These are phyloP conservation scores for Dillenia turbinata DNA, from an alignment of 164 flowering plant genomes.

Conservation along the genomic window DNA sequence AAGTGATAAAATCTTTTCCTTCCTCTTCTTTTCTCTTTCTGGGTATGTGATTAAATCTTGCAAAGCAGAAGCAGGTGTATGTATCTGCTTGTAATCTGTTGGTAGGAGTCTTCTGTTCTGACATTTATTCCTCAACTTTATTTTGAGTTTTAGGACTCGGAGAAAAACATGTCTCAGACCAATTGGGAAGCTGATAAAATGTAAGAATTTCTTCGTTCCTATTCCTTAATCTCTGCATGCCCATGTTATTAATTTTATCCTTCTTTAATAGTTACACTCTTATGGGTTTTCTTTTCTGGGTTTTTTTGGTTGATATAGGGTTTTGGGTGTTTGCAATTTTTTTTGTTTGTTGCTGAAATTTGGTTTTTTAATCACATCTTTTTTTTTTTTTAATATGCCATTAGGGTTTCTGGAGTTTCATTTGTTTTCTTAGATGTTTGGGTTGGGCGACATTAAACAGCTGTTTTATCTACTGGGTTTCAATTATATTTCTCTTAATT, in stretches of 20 bases:
- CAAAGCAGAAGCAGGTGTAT: neutral
- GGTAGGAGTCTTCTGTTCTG: constrained; percentile 5
- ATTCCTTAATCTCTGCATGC: neutral
- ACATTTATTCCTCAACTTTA: neutral
- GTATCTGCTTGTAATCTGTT: constrained; percentile 5
- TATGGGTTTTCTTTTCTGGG: too few relatives aligned
- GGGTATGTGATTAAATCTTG: neutral
- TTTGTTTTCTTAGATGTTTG: too few relatives aligned
- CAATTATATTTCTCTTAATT: too few relatives aligned
- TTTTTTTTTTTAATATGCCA: too few relatives aligned
- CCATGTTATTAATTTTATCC: too few relatives aligned
- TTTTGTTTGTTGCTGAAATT: too few relatives aligned
- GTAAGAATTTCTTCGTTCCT: constrained; percentile 22
- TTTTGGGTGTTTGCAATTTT: too few relatives aligned
- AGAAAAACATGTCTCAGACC: constrained; percentile 71
- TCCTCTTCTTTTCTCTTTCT: neutral
- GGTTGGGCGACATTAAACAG: too few relatives aligned
- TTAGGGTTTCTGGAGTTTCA: too few relatives aligned
- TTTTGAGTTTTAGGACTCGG: constrained; percentile 13
- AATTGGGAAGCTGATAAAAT: constrained; percentile 90
- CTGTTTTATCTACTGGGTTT: too few relatives aligned
- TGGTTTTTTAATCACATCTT: too few relatives aligned
- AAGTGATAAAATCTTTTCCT: neutral
- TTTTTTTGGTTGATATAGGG: neutral
- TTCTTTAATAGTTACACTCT: too few relatives aligned